Percentiles rank a stretch among this genome's conserved stretches.
These are phyloP conservation scores for Entomortierella lignicola DNA, from an alignment of 192 early-diverging fungal genomes.

Conservation along the genomic window DNA sequence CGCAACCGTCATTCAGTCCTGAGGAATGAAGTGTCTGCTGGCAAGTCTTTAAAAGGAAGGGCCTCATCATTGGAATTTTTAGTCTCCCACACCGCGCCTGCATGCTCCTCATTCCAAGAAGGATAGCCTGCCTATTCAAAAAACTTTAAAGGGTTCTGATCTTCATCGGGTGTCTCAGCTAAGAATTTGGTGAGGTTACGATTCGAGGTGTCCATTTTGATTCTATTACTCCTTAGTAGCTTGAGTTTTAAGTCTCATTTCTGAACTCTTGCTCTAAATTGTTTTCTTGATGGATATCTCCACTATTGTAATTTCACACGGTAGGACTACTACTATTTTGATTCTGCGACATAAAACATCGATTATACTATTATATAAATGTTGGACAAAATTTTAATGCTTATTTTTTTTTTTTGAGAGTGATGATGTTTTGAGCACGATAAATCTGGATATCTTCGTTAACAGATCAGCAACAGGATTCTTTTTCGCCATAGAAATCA, in stretches of 20 bases:
- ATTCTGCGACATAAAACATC: too few species aligned
- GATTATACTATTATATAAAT: constrained; percentile 8
- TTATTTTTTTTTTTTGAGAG: constrained; percentile 3
- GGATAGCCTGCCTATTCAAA: constrained; percentile 45
- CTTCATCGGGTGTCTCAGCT: constrained; percentile 18
- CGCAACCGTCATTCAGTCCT: too few species aligned
- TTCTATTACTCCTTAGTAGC: too few species aligned
- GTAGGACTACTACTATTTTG: too few species aligned
- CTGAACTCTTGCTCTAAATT: too few species aligned
- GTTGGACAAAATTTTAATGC: neutral
- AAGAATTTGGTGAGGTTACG: constrained; percentile 24
- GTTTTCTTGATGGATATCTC: too few species aligned
- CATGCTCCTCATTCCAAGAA: constrained; percentile 35
- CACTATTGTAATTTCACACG: too few species aligned
- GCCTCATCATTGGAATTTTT: too few species aligned
- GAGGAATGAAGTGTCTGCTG: too few species aligned
- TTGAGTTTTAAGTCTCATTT: too few species aligned
- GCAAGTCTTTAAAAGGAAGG: too few species aligned
- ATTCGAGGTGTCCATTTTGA: too few species aligned
- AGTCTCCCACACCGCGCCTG: constrained; percentile 35
- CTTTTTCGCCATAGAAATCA: neutral
- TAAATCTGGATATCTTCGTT: constrained; percentile 51
- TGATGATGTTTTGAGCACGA: constrained; percentile 35
- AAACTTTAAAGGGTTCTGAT: constrained; percentile 30
- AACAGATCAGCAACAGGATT: constrained; percentile 34